Base-by-base conservation (phyloP, 179 eudicot genomes). In the Patellifolia procumbens region DNA sequence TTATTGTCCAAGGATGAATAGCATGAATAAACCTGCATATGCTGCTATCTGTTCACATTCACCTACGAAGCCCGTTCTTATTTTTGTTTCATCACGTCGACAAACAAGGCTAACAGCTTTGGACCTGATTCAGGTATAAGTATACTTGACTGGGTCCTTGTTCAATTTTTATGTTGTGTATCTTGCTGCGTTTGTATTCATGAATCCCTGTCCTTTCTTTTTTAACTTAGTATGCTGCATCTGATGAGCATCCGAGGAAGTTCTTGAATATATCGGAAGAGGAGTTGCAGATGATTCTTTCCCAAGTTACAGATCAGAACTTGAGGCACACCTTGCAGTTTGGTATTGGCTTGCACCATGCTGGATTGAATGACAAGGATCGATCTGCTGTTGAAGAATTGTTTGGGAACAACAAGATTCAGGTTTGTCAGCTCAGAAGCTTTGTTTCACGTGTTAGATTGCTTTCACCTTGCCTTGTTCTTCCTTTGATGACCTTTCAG, bases 31-130 rank as follows among this genome's bases (percentile, higher is more conserved):
- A 74, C 99, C 99, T 79, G 83, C 99, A 5, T 95, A 93, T 89
- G 99, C 99, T 74, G 98, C 99, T 77, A 93, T 95, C 85, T 86
- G 92, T 68, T 84, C 92, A 42, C 99, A 95, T 87, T 93, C 99
- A 63, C 99, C 99, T 59, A 87, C 98, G 81, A 95, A 95, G 80
- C 99, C 99, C 46, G 98, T 95, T 79, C 92, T 95, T 65, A 87
- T 95, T 61, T 95, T 95, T 87, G 99, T 95, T 79, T 95, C 99
- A 26, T 95, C 99, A 37, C 94, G 99, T 65, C 95, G 99, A 69
- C 99, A 95, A 76, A 95, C 99, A 46, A 93, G 99, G 84, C 98
- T 95, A 65, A 95, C 99, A 83, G 99, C 99, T 77, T 82, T 95
- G 75, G 99, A 95, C 78, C 91, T 95, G 77, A 95, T 95, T 86